Percentiles rank a stretch among this genome's conserved stretches.
Evolutionary conservation across 331 rosid species (phyloP).

Genomic region (Pyracantha coccinea): DNA sequence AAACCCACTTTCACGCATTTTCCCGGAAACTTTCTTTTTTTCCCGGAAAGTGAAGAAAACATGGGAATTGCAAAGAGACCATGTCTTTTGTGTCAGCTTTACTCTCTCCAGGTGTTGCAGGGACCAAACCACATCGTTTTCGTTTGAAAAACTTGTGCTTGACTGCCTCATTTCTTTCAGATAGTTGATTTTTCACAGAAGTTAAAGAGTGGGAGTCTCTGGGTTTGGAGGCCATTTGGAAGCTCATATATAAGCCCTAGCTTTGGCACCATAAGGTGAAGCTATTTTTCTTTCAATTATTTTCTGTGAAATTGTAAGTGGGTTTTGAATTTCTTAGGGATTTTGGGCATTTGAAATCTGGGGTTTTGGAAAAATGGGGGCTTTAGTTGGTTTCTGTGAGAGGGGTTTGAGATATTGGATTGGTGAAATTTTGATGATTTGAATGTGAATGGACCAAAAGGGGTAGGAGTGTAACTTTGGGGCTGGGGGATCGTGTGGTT

Average conservation of each 20-base stretch:
- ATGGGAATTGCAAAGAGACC: conserved; percentile 23
- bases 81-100: conserved; percentile 40
- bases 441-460: conserved; percentile 9
- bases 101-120: conserved; percentile 23
- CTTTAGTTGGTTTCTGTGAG: conserved; percentile 18
- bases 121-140: conserved; percentile 21
- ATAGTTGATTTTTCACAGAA: conserved; percentile 31
- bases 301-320: conserved; percentile 11
- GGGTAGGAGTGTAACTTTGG: conserved; percentile 12
- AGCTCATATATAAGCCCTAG: conserved; percentile 43
- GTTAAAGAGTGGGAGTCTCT: conserved; percentile 41
- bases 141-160: conserved; percentile 1
- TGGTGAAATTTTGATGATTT: not conserved
- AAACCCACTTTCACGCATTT: conserved; percentile 27
- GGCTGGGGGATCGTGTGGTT: conserved; percentile 18
- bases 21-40: conserved; percentile 22
- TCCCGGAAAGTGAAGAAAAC: conserved; percentile 13
- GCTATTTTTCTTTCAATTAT: conserved; percentile 9
- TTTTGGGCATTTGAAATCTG: conserved; percentile 22
- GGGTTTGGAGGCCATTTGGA: conserved; percentile 32
- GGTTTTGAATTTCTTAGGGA: conserved; percentile 16
- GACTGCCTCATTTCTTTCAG: not conserved
- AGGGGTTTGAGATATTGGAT: not conserved
- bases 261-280: conserved; percentile 30
- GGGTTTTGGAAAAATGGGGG: conserved; percentile 14